phyloP scores from a whole-genome alignment of 495 filamentous ascomycete genomes.

The Clohesyomyces aquaticus region DNA sequence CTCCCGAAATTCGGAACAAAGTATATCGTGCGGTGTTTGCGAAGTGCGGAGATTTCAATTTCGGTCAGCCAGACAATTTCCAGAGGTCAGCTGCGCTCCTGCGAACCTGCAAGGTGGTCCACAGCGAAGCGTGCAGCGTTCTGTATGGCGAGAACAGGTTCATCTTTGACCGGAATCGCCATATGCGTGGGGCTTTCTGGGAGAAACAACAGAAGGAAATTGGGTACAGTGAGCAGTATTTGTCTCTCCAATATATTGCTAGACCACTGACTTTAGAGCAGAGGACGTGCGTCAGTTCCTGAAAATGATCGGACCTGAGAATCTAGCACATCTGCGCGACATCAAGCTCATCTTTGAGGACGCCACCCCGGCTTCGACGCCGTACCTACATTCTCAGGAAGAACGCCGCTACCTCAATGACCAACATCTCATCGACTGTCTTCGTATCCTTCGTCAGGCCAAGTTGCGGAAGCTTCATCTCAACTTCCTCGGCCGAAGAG shows the following conservation, averaged over 20 bases:
- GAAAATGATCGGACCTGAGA: conserved; percentile 41
- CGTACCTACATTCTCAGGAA: conserved; percentile 34
- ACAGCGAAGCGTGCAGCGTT: conserved; percentile 44
- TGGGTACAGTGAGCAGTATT: conserved; percentile 37
- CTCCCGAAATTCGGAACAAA: conserved; percentile 48
- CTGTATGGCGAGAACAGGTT: conserved; percentile 50
- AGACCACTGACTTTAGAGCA: not conserved
- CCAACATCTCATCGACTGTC: conserved; percentile 41
- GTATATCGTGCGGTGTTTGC: conserved; percentile 46
- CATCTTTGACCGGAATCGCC: conserved; percentile 37
- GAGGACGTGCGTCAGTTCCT: conserved; percentile 42
- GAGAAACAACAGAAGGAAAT: conserved; percentile 37
- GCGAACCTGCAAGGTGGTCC: conserved; percentile 44
- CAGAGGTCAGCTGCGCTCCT: conserved; percentile 44
- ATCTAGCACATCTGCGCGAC: conserved; percentile 37
- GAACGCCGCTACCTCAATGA: conserved; percentile 46
- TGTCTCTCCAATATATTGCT: not conserved
- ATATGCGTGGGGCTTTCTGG: conserved; percentile 33
- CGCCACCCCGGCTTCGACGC: conserved; percentile 39
- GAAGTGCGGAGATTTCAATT: conserved; percentile 27
- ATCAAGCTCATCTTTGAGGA: conserved; percentile 41
- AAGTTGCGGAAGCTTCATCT: conserved; percentile 39
- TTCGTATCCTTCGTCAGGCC: conserved; percentile 37
- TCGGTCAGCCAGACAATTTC: conserved; percentile 40
- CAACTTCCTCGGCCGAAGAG: conserved; percentile 39